Percentiles rank a stretch among this genome's conserved stretches.
Evolutionary conservation across 495 filamentous ascomycete species (phyloP).

Genomic region (Aspergillus taichungensis): DNA sequence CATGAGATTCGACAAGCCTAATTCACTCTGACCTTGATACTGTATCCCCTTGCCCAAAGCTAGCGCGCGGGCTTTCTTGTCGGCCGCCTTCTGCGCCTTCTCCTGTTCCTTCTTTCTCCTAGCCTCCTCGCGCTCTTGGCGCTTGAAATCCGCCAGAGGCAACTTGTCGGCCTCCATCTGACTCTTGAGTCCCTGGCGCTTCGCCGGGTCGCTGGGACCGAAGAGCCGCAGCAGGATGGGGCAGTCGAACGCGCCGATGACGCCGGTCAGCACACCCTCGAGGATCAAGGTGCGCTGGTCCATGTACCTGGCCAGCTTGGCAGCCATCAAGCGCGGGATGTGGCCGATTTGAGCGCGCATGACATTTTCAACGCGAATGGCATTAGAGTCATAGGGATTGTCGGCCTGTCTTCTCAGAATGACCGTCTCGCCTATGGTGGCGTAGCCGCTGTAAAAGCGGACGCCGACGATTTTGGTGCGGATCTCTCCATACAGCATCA

Average conservation of each 20-base stretch:
- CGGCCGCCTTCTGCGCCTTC: slow-evolving; percentile 41
- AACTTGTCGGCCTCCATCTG: slow-evolving; percentile 55
- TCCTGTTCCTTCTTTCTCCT: slow-evolving; percentile 24
- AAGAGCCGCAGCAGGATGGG: slow-evolving; percentile 60
- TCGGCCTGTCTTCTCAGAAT: slow-evolving; percentile 56
- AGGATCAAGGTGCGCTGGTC: slow-evolving; percentile 38
- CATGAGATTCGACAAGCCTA: slow-evolving; percentile 25
- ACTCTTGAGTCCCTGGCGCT: slow-evolving; percentile 43
- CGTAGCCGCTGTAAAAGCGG: slow-evolving; percentile 66
- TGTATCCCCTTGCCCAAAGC: slow-evolving; percentile 30
- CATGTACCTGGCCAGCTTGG: slow-evolving; percentile 67
- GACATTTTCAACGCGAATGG: slow-evolving; percentile 75
- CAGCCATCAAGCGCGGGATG: slow-evolving; percentile 54
- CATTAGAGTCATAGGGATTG: slow-evolving; percentile 71
- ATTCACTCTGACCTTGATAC: slow-evolving; percentile 18
- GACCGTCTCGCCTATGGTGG: slow-evolving; percentile 64
- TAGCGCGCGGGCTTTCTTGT: slow-evolving; percentile 35
- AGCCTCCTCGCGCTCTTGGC: slow-evolving; percentile 24
- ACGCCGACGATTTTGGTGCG: slow-evolving; percentile 71
- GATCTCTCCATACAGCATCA: slow-evolving; percentile 42
- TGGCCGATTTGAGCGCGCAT: slow-evolving; percentile 73
- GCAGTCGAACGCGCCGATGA: slow-evolving; percentile 57
- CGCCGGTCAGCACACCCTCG: slow-evolving; percentile 58
- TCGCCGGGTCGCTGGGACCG: slow-evolving; percentile 48
- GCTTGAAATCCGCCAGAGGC: slow-evolving; percentile 36